Conservation (phyloP, 306 rosid species). For the Gleditsia sinensis region DNA sequence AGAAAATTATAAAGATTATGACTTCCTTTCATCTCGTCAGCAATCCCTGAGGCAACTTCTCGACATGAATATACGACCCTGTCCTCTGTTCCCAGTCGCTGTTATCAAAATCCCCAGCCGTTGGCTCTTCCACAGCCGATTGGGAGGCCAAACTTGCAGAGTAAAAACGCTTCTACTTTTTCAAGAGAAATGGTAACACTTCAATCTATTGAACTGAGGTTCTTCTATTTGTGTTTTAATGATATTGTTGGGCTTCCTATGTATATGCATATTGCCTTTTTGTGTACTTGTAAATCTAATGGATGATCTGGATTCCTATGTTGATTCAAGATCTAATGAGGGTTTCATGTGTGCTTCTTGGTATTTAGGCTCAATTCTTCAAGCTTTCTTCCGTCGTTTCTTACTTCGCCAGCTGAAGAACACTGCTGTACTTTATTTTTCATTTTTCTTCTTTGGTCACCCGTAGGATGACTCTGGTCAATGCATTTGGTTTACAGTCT, state of each 20-base stretch:
- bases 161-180: conserved; percentile 35
- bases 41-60: conserved; percentile 36
- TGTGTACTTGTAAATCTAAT: not conserved
- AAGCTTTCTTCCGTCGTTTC: no score
- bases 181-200: conserved; percentile 48
- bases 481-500: no score
- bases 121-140: conserved; percentile 40
- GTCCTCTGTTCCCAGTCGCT: conserved; percentile 33
- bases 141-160: conserved; percentile 40
- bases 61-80: conserved; percentile 35
- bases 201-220: conserved; percentile 2
- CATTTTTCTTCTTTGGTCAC: no score
- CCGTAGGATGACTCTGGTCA: no score
- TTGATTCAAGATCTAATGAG: no score
- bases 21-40: conserved; percentile 36
- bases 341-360: no score
- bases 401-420: no score
- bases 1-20: conserved; percentile 32
- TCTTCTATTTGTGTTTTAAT: conserved; percentile 18
- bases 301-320: not conserved
- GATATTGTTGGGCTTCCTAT: conserved; percentile 15
- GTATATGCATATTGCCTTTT: no score
- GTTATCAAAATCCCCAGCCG: conserved; percentile 33
- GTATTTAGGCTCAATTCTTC: no score
- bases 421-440: no score